Evolutionary conservation across 352 stramenopile species (phyloP), one percentile per base, ranked within the genome.

Genomic region (Globisporangium splendens): DNA sequence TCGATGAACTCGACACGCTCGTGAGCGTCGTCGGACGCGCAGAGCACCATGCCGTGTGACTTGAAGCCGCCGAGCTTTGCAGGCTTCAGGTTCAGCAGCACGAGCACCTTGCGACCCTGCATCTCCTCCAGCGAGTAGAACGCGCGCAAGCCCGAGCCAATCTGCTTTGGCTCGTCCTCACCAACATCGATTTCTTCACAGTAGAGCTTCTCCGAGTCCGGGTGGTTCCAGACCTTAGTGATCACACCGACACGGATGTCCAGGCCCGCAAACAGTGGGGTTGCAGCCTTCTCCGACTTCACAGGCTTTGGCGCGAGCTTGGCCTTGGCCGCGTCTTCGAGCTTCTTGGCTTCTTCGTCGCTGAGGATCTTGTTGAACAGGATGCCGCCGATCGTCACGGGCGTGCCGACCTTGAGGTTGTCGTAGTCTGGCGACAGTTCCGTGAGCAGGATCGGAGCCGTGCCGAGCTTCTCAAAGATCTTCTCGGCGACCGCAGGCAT

Each of bases 161-260:
- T 98, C 59, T 88, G 81, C 60, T 97, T 94, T 21, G 97, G 95
- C 58, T 86, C 80, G 11, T 90, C 84, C 59, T 96, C 96, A 20
- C 97, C 98, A 31, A 99, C 79, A 70, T 99, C 96, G 47, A 99
- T 99, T 76, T 99, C 97, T 75, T 99, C 97, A 65, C 97, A 99
- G 70, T 95, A 99, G 1, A 99, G 83, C 69, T 98, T 99, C 44
- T 95, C 86, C 65, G 80, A 91, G 52, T 94, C 85, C 13, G 84
- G 84, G 64, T 95, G 86, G 52, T 84, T 77, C 86, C 86, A 95
- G 10, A 79, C 85, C 62, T 91, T 91, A 38, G 71, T 74, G 68
- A 95, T 86, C 42, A 84, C 73, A 28, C 84, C 86, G 6, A 95
- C 86, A 44, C 84, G 84, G 54, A 95, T 92, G 44, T 95, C 84